Evolutionary conservation across 305 asterid genomes (phyloP), one percentile per base, ranked within the genome.

Genomic region (Fraxinus sp.): DNA sequence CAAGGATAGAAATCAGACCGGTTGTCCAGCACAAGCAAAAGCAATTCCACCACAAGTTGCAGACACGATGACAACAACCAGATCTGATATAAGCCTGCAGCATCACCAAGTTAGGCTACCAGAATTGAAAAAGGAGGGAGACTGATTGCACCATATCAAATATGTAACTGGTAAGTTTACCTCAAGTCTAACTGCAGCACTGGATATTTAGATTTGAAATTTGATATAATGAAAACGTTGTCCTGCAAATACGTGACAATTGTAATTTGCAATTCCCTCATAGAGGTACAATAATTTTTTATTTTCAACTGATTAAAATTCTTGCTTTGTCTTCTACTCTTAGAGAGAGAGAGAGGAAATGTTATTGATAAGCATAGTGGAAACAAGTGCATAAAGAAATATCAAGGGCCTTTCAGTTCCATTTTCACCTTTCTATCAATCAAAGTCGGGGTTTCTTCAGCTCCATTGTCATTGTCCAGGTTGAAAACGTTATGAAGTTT

Each of bases 41-140:
- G 98, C 98, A 86, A 97, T 95, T 84, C 99, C 99, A 83, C 99
- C 99, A 79, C 98, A 93, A 80, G 99, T 93, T 81, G 99, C 99
- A 90, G 98, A 95, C 55, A 97, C 99, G 82, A 97, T 95, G 83
- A 97, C 99, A 18, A 97, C 97, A 66, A 97, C 99, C 81, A 97
- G 93, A 85, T 97, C 99, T 20, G 98, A 97, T 88, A 97, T 97
- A 89, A 95, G 92, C 92, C 99, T 97, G 87, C 83, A 87, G 80
- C 86, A 83, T 77, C 80, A 78, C 64, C 81, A 78, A 43, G 81
- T 85, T 77, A 87, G 86, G 78, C 75, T 75, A 82, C 78, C 46
- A 81, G 81, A 79, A 73, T 30, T n/a, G 46, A 73, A 64, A 81
- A 52, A 37, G 81, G 32, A 80, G 43, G 75, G 39, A 68, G 75